These are phyloP conservation scores for Wickerhamomyces chaumierensis DNA, from an alignment of 805 yeast genomes.

Conservation along the genomic window DNA sequence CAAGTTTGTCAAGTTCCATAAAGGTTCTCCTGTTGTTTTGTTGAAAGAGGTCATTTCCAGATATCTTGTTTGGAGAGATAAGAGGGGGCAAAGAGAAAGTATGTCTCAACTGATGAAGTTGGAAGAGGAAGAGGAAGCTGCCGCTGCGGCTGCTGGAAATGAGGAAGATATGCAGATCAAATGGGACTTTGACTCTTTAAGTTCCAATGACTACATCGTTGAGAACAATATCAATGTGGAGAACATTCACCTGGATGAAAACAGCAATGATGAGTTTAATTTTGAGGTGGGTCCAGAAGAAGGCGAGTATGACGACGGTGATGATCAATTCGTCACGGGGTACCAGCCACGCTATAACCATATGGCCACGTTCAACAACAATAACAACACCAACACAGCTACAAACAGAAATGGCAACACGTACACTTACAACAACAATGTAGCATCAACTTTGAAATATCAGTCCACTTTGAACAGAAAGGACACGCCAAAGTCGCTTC, in stretches of 20 bases:
- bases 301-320: conserved; percentile 18
- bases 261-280: conserved; percentile 15
- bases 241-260: conserved; percentile 19
- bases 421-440: conserved; percentile 17
- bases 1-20: conserved; percentile 57
- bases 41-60: conserved; percentile 68
- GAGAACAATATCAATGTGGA: conserved; percentile 52
- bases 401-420: conserved; percentile 13
- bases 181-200: conserved; percentile 86
- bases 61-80: conserved; percentile 69
- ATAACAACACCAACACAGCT: conserved; percentile 10
- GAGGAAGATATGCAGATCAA: conserved; percentile 37
- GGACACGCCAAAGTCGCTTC: conserved; percentile 63
- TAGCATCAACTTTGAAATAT: conserved; percentile 15
- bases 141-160: conserved; percentile 14
- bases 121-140: conserved; percentile 26
- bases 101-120: conserved; percentile 22
- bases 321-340: conserved; percentile 19
- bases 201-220: conserved; percentile 60
- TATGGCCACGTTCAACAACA: not conserved
- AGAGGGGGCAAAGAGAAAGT: conserved; percentile 42
- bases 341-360: conserved; percentile 11
- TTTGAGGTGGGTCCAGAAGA: conserved; percentile 4
- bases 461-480: conserved; percentile 22
- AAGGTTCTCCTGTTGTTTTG: conserved; percentile 43